Conservation (phyloP, 2,329 filamentous ascomycete species). For the Fusarium ambrosium region DNA sequence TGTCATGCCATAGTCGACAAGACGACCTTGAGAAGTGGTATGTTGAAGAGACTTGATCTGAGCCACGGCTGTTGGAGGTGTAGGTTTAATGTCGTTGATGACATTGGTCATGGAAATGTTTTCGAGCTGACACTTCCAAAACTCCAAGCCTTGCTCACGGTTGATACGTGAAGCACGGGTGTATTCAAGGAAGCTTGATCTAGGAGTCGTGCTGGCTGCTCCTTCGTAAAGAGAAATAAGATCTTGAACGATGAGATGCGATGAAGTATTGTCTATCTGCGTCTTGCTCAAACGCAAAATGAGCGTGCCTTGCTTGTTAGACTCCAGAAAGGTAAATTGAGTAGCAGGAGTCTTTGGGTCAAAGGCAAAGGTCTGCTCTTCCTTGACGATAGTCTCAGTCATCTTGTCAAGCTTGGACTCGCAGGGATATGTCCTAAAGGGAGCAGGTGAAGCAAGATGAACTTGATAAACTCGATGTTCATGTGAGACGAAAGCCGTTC, state of each 20-base stretch:
- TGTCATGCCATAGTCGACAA: slow-evolving; percentile 60
- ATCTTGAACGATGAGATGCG: slow-evolving; percentile 63
- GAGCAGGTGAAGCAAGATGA: slow-evolving; percentile 58
- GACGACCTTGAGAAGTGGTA: slow-evolving; percentile 56
- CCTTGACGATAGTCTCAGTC: slow-evolving; percentile 58
- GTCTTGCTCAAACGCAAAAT: slow-evolving; percentile 63
- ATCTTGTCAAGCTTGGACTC: slow-evolving; percentile 55
- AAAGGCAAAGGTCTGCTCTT: slow-evolving; percentile 57
- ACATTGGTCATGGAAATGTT: slow-evolving; percentile 62
- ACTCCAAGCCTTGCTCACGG: slow-evolving; percentile 55
- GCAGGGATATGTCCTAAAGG: slow-evolving; percentile 60
- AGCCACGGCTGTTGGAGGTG: slow-evolving; percentile 49
- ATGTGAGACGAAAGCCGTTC: slow-evolving; percentile 66
- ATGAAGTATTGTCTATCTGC: slow-evolving; percentile 63
- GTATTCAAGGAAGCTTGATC: slow-evolving; percentile 64
- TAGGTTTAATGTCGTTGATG: slow-evolving; percentile 58
- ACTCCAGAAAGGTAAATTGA: slow-evolving; percentile 65
- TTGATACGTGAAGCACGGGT: slow-evolving; percentile 57
- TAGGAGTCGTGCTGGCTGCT: slow-evolving; percentile 47
- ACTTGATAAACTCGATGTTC: slow-evolving; percentile 64
- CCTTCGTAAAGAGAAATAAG: slow-evolving; percentile 61
- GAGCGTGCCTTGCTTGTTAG: slow-evolving; percentile 61
- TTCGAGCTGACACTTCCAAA: slow-evolving; percentile 62
- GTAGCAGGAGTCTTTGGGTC: slow-evolving; percentile 61
- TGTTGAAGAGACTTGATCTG: slow-evolving; percentile 57